Evolutionary conservation across 2,329 filamentous ascomycete genomes (phyloP).

Genomic region (Dactylellina sp.): DNA sequence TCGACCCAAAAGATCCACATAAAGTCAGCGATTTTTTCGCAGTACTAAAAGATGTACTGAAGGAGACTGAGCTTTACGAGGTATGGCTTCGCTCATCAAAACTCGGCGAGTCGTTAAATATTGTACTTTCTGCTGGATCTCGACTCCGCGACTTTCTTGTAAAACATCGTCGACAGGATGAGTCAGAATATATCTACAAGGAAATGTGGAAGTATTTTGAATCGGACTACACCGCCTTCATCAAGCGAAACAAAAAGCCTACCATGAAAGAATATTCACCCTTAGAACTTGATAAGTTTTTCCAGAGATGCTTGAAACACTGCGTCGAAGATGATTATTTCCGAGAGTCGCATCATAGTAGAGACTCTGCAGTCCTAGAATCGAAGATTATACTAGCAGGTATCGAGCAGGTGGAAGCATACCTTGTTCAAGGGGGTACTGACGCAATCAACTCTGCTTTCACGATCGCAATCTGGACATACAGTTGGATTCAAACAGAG

Average conservation of each 20-base stretch:
- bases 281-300: background rate
- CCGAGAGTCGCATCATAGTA: background rate
- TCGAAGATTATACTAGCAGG: conserved; percentile 7
- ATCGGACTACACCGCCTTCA: conserved; percentile 1
- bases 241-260: conserved; percentile 5
- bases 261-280: background rate
- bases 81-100: conserved; percentile 9
- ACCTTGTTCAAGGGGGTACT: background rate
- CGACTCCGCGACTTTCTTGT: background rate
- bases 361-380: background rate
- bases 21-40: background rate
- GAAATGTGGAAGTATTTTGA: conserved; percentile 17
- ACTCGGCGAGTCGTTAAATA: background rate
- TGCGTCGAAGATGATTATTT: background rate
- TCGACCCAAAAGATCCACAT: background rate
- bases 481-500: too few species aligned
- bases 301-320: conserved; percentile 5
- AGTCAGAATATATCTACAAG: conserved; percentile 10
- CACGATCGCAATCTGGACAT: conserved; percentile 12
- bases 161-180: background rate
- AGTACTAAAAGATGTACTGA: background rate
- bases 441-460: conserved; percentile 11
- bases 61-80: conserved; percentile 1
- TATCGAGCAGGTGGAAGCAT: background rate
- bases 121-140: conserved; percentile 1